phyloP scores from a whole-genome alignment of 2,329 filamentous ascomycete species.

The Trichoderma atroviride region DNA sequence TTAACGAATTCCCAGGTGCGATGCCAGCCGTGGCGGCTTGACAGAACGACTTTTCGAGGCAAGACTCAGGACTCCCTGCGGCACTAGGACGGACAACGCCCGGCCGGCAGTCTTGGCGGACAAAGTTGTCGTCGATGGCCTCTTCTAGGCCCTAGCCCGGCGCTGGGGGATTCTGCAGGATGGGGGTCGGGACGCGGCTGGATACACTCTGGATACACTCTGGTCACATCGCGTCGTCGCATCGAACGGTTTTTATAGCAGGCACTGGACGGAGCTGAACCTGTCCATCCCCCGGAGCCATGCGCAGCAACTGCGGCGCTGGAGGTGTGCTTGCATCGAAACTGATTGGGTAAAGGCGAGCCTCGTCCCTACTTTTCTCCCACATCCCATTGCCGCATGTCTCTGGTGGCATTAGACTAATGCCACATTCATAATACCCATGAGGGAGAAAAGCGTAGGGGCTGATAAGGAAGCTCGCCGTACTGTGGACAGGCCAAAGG shows the following conservation, averaged over 20 bases:
- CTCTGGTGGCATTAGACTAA: neutral
- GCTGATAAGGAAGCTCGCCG: neutral
- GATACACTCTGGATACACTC: too few species aligned
- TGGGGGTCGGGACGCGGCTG: neutral
- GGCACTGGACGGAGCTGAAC: neutral
- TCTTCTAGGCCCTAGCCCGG: conserved; percentile 9
- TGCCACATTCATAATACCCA: neutral
- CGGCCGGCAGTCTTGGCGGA: neutral
- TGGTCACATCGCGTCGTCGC: conserved; percentile 9
- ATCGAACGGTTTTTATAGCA: neutral
- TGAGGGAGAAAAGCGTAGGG: neutral
- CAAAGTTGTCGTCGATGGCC: conserved; percentile 1
- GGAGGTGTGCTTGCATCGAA: neutral
- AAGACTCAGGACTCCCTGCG: neutral
- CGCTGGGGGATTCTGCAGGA: neutral
- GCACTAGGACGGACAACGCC: neutral
- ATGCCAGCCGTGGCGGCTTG: neutral
- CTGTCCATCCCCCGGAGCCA: neutral
- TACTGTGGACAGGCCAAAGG: neutral
- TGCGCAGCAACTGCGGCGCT: neutral
- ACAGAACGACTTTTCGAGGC: neutral
- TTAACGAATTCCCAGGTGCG: neutral
- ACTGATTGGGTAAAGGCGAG: neutral
- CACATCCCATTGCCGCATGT: neutral
- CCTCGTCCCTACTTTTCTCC: neutral